Evolutionary conservation across 139 green algal species (phyloP), one percentile per base, ranked within the genome.

Genomic region (Picochlorum costavermella): DNA sequence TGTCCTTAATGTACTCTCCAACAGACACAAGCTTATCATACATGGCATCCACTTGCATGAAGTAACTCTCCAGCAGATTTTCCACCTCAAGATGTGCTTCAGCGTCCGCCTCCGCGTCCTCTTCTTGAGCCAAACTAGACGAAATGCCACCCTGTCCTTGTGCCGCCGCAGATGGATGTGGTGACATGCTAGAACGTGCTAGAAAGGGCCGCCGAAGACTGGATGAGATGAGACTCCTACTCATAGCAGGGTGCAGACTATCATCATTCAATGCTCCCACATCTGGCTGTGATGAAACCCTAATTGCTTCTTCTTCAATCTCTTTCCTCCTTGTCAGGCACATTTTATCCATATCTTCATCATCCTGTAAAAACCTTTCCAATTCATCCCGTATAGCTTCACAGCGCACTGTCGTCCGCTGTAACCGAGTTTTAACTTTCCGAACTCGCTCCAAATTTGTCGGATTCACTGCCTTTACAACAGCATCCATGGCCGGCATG

Each of bases 341-440:
- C 85, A 92, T 88, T 53, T 87, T 81, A 10, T 80, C 72, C 86
- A 92, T 92, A 77, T 92, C 86, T 25, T 87, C 82, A 59, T 92
- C 86, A 50, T 92, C 86, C 49, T 90, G 72, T 73, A 92, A 79
- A 53, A 88, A 86, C 5, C 82, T 63, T 68, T 90, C 63, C 63
- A 94, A 50, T 50, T 84, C 77, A 60, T 94, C 83, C 2, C 79
- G 67, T 66, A 89, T 53, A 10, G 75, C 73, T 50, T 75, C 72
- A 14, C 84, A 71, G 0, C 82, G 65, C 30, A 68, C 81, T 23
- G 55, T 58, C 50, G 92, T 75, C 48, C 84, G 80, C 65, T 91
- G 81, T 61, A 91, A 84, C 48, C 80, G 75, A 49, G 83, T 92
- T 75, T 95, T 95, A 59, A 95, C 77, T 33, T 83, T 83, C 36